Conservation (phyloP, 345 rosid species). For the Brassica incana region DNA sequence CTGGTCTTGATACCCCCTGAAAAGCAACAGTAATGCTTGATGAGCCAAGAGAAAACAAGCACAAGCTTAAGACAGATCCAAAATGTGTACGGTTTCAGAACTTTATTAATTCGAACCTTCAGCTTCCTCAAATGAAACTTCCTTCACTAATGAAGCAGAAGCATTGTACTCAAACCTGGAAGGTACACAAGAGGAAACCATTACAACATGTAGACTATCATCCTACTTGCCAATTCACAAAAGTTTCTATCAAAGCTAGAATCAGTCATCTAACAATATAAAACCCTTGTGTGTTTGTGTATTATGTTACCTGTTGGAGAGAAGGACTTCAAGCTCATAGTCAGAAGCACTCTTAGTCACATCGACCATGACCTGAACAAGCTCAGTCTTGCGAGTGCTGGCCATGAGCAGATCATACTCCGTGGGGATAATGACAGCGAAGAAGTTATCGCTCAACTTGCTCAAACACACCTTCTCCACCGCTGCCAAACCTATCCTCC, state of each 20-base stretch:
- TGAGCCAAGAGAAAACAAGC: slow-evolving; percentile 27
- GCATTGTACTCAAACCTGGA: slow-evolving; percentile 82
- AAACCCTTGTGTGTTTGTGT: neutral
- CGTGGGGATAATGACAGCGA: slow-evolving; percentile 76
- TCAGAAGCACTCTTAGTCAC: slow-evolving; percentile 74
- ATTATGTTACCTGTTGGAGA: slow-evolving; percentile 67
- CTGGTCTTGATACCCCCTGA: slow-evolving; percentile 83
- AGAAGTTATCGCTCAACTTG: slow-evolving; percentile 83
- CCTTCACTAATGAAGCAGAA: slow-evolving; percentile 73
- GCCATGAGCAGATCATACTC: slow-evolving; percentile 97
- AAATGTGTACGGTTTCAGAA: neutral
- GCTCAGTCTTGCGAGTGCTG: slow-evolving; percentile 86
- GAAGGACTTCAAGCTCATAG: slow-evolving; percentile 77
- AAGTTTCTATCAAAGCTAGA: neutral
- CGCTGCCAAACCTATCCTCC: slow-evolving; percentile 76
- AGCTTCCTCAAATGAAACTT: slow-evolving; percentile 74
- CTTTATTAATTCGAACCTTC: slow-evolving; percentile 54
- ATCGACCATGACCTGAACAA: slow-evolving; percentile 77
- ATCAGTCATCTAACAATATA: neutral
- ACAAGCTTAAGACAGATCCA: neutral
- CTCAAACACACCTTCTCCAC: slow-evolving; percentile 84
- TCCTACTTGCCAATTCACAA: neutral
- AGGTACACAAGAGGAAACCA: slow-evolving; percentile 16
- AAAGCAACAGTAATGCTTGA: slow-evolving; percentile 20
- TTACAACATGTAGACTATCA: neutral